Percentiles rank a stretch among this genome's conserved stretches.
These are phyloP conservation scores for Trichoderma sp. DNA, from an alignment of 2,329 filamentous ascomycete species.

Conservation along the genomic window DNA sequence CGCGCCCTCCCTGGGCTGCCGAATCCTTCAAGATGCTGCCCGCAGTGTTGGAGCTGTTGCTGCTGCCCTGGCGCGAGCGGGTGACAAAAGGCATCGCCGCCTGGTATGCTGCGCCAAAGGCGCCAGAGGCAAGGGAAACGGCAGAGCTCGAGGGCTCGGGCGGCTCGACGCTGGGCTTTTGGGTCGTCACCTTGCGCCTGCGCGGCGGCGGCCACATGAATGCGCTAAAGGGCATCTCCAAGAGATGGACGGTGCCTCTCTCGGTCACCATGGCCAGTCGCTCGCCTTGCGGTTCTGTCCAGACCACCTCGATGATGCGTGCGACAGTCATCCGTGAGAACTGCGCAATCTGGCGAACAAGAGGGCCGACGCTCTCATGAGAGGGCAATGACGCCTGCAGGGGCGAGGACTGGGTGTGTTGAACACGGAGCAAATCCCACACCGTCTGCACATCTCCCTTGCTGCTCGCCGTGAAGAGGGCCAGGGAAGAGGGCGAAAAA, in stretches of 20 bases:
- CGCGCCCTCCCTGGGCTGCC: conserved; percentile 70
- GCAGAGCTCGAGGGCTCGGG: conserved; percentile 57
- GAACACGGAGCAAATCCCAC: conserved; percentile 74
- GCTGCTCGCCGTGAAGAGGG: conserved; percentile 75
- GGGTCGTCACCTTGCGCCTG: conserved; percentile 47
- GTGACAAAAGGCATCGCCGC: conserved; percentile 64
- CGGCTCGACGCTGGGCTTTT: conserved; percentile 50
- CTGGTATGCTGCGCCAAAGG: conserved; percentile 70
- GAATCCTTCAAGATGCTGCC: conserved; percentile 57
- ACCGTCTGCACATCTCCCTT: conserved; percentile 83
- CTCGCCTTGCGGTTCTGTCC: conserved; percentile 80
- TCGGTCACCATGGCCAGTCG: conserved; percentile 88
- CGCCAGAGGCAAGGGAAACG: conserved; percentile 70
- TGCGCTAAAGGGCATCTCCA: conserved; percentile 80
- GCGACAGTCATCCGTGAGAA: conserved; percentile 92
- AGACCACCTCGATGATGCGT: conserved; percentile 85
- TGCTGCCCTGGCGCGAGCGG: conserved; percentile 56
- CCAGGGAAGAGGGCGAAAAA: conserved; percentile 72
- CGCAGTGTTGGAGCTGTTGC: conserved; percentile 40
- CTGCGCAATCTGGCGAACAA: conserved; percentile 81
- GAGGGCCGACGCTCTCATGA: conserved; percentile 52
- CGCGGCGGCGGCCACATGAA: conserved; percentile 84
- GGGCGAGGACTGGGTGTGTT: conserved; percentile 63
- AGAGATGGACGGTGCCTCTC: conserved; percentile 90
- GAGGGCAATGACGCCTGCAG: conserved; percentile 54